Base-by-base conservation (phyloP, 2,329 filamentous ascomycete genomes). In the Biscogniauxia sp. region DNA sequence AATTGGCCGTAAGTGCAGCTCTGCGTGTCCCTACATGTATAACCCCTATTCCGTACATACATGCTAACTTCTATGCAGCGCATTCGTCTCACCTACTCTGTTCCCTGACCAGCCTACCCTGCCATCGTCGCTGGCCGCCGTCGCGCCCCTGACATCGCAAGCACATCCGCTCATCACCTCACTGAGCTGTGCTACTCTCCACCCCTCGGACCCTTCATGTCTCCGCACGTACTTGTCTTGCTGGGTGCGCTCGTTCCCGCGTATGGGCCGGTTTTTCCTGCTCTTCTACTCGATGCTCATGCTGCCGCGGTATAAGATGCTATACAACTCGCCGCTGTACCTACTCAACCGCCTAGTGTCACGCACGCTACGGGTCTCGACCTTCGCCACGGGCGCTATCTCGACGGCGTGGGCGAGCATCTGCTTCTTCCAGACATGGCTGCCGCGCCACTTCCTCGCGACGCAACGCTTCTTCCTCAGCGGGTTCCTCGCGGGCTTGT, bases 401-500 rank as follows among this genome's bases (percentile, higher is more conserved):
- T 92, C 92, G 15, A 92, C 92, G 0, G 86, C 88, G 32, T 99
- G 95, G 95, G 93, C 88, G 0, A 89, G 87, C 60, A 88, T 97
- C 68, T 99, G 94, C 78, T 83, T 97, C 70, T 93, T 97, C 80
- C 92, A 96, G 75, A 80, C 84, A 53, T 83, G 89, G 70, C 82
- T 98, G 1, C 93, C 94, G 0, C 84, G 89, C 2, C 83, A 83
- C 5, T 80, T 93, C 8, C 81, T 97, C 0, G 85, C 93, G 0
- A 93, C 89, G 0, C 90, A 95, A 73, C 86, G 95, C 20, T 96
- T 95, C 82, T 97, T 96, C 82, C 80, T 97, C 0, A 91, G 92
- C 56, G 94, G 95, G 7, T 91, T 94, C 73, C 71, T 96, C 1
- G 92, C 90, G 0, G 95, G 95, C 0, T 76, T 95, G 25, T 97